Percentiles rank a stretch among this genome's conserved stretches.
phyloP scores from a whole-genome alignment of 192 early-diverging fungal species.

The Umbelopsis isabellina region DNA sequence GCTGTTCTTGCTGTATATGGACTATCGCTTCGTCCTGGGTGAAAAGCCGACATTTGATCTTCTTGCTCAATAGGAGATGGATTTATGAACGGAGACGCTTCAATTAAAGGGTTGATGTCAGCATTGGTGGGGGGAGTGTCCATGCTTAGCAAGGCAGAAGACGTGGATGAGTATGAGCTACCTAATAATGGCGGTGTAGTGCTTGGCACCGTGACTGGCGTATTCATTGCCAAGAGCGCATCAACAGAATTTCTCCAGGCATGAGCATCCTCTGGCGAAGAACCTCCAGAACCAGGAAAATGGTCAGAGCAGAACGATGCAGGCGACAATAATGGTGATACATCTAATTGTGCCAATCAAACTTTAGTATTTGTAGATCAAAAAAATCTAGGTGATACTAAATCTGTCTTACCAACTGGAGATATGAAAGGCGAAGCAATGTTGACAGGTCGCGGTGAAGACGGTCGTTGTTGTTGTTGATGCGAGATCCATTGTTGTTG shows the following conservation, averaged over 20 bases:
- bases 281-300: conserved; percentile 7
- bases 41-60: background rate
- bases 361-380: background rate
- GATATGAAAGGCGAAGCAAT: background rate
- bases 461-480: conserved; percentile 5
- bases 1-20: conserved; percentile 3
- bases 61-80: conserved; percentile 14
- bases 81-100: conserved; percentile 10
- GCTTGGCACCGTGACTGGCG: conserved; percentile 19
- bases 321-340: conserved; percentile 11
- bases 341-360: background rate
- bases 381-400: background rate
- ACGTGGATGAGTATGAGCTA: conserved; percentile 23
- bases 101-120: conserved; percentile 7
- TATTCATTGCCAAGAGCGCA: conserved; percentile 16
- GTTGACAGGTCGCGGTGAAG: background rate
- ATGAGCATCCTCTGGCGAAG: background rate
- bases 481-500: background rate
- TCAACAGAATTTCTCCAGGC: conserved; percentile 1
- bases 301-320: conserved; percentile 11
- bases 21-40: background rate
- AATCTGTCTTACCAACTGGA: conserved; percentile 7
- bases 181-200: conserved; percentile 17
- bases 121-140: conserved; percentile 12
- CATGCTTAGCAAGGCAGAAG: conserved; percentile 18